Evolutionary conservation across 1,139 yeast genomes (phyloP).

Genomic region (Ogataea hybrid): DNA sequence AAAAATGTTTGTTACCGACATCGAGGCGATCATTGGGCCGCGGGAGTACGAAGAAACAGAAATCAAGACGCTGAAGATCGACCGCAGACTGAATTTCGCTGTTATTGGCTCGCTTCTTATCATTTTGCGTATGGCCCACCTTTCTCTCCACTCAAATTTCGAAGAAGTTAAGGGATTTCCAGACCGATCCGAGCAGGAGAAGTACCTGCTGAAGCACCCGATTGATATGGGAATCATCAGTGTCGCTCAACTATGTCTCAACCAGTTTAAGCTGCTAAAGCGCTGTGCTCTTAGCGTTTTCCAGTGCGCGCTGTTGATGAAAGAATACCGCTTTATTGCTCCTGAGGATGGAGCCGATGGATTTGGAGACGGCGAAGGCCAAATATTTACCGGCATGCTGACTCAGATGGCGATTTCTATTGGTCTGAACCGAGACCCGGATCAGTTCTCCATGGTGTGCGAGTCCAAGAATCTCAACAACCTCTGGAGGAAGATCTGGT

Average conservation of each 20-base stretch:
- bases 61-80: constrained; percentile 31
- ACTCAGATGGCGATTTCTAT: constrained; percentile 48
- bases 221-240: constrained; percentile 43
- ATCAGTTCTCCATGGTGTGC: constrained; percentile 28
- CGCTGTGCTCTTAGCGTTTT: constrained; percentile 49
- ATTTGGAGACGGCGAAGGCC: constrained; percentile 49
- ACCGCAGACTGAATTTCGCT: constrained; percentile 46
- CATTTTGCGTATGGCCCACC: constrained; percentile 41
- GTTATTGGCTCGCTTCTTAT: constrained; percentile 42
- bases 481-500: constrained; percentile 54
- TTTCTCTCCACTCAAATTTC: constrained; percentile 38
- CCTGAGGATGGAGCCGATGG: constrained; percentile 51
- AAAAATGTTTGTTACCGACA: constrained; percentile 31
- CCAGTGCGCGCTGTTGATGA: constrained; percentile 46
- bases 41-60: constrained; percentile 23
- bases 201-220: constrained; percentile 47
- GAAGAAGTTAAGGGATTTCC: constrained; percentile 19
- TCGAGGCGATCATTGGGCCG: constrained; percentile 31
- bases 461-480: constrained; percentile 32
- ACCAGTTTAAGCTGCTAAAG: constrained; percentile 48
- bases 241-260: constrained; percentile 52
- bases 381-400: constrained; percentile 43
- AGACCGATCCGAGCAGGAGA: constrained; percentile 34
- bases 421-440: constrained; percentile 55
- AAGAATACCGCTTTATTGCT: constrained; percentile 44